Evolutionary conservation across 352 stramenopile species (phyloP), one percentile per base, ranked within the genome.

Genomic region (Thalassiosira exigua): DNA sequence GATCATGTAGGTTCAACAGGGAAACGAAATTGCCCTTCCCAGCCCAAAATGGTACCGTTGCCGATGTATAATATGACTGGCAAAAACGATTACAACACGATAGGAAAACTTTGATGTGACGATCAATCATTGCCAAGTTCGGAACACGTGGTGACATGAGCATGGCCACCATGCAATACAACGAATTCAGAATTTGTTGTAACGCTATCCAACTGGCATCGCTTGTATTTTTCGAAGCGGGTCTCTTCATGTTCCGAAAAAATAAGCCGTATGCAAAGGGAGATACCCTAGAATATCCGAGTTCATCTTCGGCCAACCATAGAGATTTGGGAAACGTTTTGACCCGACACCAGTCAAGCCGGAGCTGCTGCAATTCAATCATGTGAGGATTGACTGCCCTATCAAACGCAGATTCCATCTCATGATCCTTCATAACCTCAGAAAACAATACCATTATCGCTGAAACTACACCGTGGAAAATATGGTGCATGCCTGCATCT

Each of bases 81-180:
- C 39, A 48, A n/a, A 48, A 48, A 11, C 39, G 39, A 48, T 48
- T 11, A n/a, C 39, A 48, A n/a, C 39, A 48, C n/a, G 39, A 48
- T n/a, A 48, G 39, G 39, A 48, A 48, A n/a, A 48, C 39, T n/a
- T 48, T 48, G 39, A 48, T 48, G n/a, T 48, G 39, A 48, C 11
- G 11, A 48, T 48, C 39, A n/a, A 48, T n/a, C n/a, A n/a, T n/a
- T n/a, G n/a, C 39, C 39, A 48, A 48, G 11, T 17, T 48, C 39
- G n/a, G 39, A 48, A n/a, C 11, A 17, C n/a, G 11, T n/a, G 11
- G 11, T 48, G 39, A 48, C 39, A 48, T 48, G 11, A 48, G 39
- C n/a, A 48, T 17, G n/a, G 39, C 11, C 39, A 48, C 39, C 39
- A 48, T 48, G 11, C 11, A 11, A 48, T 48, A 17, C 11, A 11